phyloP scores from a whole-genome alignment of 2,329 filamentous ascomycete species.

The Exophiala aquamarina region DNA sequence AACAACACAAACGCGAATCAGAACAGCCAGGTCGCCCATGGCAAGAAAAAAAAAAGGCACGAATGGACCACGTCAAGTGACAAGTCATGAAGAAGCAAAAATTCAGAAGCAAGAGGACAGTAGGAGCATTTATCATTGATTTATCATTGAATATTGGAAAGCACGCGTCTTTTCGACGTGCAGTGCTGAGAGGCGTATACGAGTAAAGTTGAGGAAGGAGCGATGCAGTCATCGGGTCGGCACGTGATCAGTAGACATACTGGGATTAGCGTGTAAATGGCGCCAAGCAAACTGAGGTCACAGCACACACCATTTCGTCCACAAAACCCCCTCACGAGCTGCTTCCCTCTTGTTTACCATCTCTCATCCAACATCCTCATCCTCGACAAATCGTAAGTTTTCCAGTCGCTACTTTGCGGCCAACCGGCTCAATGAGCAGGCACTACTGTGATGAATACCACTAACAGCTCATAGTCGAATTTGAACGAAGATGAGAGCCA shows the following conservation, averaged over 20 bases:
- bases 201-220: too few relatives aligned
- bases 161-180: too few relatives aligned
- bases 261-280: not conserved
- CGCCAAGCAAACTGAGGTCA: not conserved
- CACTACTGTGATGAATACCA: not conserved
- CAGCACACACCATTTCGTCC: not conserved
- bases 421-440: not conserved
- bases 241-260: not conserved
- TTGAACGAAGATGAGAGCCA: constrained; percentile 70
- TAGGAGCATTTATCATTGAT: too few relatives aligned
- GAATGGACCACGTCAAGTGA: too few relatives aligned
- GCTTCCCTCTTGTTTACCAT: constrained; percentile 7
- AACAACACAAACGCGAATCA: not conserved
- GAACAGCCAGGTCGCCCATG: not conserved
- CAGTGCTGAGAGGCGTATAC: too few relatives aligned
- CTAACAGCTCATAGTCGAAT: constrained; percentile 16
- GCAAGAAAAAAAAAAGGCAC: too few relatives aligned
- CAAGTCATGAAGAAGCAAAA: too few relatives aligned
- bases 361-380: constrained; percentile 24
- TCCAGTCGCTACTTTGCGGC: constrained; percentile 9
- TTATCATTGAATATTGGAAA: too few relatives aligned
- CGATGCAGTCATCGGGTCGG: not conserved
- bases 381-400: constrained; percentile 14
- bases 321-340: constrained; percentile 2
- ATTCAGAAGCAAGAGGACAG: too few relatives aligned